Evolutionary conservation across 768 basidiomycete genomes (phyloP).

Genomic region (Serendipita sp.): DNA sequence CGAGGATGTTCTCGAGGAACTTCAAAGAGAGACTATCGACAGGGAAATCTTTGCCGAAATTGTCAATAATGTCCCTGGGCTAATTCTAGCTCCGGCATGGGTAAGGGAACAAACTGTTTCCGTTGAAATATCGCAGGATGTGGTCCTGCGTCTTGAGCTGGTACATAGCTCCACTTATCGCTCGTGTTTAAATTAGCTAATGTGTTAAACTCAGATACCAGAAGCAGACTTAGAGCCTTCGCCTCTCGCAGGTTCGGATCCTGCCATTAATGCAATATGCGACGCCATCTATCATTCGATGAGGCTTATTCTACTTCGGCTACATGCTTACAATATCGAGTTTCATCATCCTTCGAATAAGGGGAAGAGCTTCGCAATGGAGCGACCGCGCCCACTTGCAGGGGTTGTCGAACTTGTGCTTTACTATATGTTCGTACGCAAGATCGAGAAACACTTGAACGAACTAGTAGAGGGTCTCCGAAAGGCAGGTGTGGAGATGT

Average conservation of each 20-base stretch:
- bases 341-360: slow-evolving; percentile 5
- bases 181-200: not conserved
- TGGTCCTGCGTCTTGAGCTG: slow-evolving; percentile 57
- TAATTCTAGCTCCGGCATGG: slow-evolving; percentile 59
- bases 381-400: slow-evolving; percentile 36
- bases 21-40: slow-evolving; percentile 53
- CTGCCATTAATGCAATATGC: slow-evolving; percentile 25
- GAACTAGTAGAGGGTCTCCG: slow-evolving; percentile 33
- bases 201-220: not conserved
- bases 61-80: slow-evolving; percentile 56
- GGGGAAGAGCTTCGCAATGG: slow-evolving; percentile 4
- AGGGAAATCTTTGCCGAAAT: slow-evolving; percentile 64
- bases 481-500: slow-evolving; percentile 37
- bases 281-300: slow-evolving; percentile 53
- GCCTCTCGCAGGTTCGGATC: slow-evolving; percentile 15
- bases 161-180: slow-evolving; percentile 19
- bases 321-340: slow-evolving; percentile 34
- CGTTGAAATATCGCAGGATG: slow-evolving; percentile 57
- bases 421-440: slow-evolving; percentile 56
- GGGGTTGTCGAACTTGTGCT: slow-evolving; percentile 67
- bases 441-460: slow-evolving; percentile 41
- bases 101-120: slow-evolving; percentile 65
- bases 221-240: not conserved
- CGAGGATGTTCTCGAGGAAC: slow-evolving; percentile 25
- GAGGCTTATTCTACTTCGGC: slow-evolving; percentile 45